Percentiles rank a stretch among this genome's conserved stretches.
These are phyloP conservation scores for Metschnikowia sp. DNA, from an alignment of 805 yeast species.

Conservation along the genomic window DNA sequence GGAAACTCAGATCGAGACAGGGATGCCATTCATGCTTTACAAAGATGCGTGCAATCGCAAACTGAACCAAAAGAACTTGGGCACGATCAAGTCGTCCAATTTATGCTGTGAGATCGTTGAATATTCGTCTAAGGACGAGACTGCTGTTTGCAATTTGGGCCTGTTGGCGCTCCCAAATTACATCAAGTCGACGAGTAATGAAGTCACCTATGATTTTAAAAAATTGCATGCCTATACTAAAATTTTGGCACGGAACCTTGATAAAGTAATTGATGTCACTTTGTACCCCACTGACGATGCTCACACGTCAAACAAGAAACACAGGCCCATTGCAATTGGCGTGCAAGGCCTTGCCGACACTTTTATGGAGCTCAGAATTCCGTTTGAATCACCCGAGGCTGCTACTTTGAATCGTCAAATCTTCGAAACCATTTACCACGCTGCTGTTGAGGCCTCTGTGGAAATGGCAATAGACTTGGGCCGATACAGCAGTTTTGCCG, in stretches of 20 bases:
- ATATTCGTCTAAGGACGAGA: slow-evolving; percentile 87
- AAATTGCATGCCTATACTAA: slow-evolving; percentile 74
- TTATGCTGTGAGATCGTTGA: slow-evolving; percentile 93
- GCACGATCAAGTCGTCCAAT: slow-evolving; percentile 89
- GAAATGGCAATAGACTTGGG: slow-evolving; percentile 76
- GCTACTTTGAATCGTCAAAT: slow-evolving; percentile 73
- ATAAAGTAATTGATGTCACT: slow-evolving; percentile 80
- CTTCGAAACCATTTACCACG: slow-evolving; percentile 95
- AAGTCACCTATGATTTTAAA: slow-evolving; percentile 62
- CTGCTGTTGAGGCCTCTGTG: slow-evolving; percentile 79
- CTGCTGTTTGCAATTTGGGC: slow-evolving; percentile 93
- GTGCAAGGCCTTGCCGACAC: slow-evolving; percentile 97
- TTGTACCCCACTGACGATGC: slow-evolving; percentile 82
- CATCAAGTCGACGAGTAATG: slow-evolving; percentile 39
- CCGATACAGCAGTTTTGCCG: slow-evolving; percentile 66
- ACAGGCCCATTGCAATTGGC: slow-evolving; percentile 95
- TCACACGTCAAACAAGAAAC: slow-evolving; percentile 66
- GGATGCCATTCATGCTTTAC: slow-evolving; percentile 91
- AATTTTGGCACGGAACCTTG: slow-evolving; percentile 73
- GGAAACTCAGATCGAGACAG: slow-evolving; percentile 94
- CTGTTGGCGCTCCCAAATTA: slow-evolving; percentile 86
- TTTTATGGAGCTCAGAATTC: slow-evolving; percentile 73
- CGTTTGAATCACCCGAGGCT: slow-evolving; percentile 84
- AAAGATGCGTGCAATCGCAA: slow-evolving; percentile 88
- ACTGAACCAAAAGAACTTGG: slow-evolving; percentile 88